These are phyloP conservation scores for Yamagishiella unicocca DNA, from an alignment of 139 green algal genomes.

Conservation along the genomic window DNA sequence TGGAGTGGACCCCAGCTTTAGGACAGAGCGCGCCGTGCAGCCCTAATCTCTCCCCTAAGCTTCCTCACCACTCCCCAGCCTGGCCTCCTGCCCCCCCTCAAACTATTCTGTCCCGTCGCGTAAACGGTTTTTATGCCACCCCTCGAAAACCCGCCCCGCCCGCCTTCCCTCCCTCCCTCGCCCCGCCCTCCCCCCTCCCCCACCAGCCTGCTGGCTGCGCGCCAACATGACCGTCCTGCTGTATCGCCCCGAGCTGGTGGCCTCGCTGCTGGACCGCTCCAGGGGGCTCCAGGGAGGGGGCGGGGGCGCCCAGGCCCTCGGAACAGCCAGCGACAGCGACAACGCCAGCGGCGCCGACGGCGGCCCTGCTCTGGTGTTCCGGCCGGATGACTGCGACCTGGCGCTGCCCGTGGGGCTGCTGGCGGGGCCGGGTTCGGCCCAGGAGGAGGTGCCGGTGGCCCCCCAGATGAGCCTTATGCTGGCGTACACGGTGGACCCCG, in stretches of 20 bases:
- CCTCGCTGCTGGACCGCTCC: constrained; percentile 23
- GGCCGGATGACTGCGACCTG: background rate
- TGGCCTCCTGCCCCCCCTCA: too few relatives aligned
- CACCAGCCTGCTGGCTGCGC: constrained; percentile 10
- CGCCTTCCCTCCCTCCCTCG: background rate
- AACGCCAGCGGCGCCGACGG: background rate
- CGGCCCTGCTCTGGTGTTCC: background rate
- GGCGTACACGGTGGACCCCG: constrained; percentile 36
- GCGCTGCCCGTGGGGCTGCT: constrained; percentile 32
- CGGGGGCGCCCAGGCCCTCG: background rate
- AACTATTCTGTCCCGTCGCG: too few relatives aligned
- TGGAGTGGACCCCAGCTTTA: too few relatives aligned
- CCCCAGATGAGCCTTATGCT: constrained; percentile 22
- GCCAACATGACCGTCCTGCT: constrained; percentile 27
- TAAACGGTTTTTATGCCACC: too few relatives aligned
- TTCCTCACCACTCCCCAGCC: too few relatives aligned
- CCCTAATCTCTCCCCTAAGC: too few relatives aligned
- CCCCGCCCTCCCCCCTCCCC: background rate
- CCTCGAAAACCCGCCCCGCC: too few relatives aligned
- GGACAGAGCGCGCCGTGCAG: too few relatives aligned
- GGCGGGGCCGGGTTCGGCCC: background rate
- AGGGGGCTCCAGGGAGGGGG: background rate
- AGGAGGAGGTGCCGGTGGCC: background rate
- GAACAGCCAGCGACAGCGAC: background rate
- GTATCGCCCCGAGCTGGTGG: constrained; percentile 22